These are phyloP conservation scores for Paraphoma sp. DNA, from an alignment of 2,329 filamentous ascomycete species.

Conservation along the genomic window DNA sequence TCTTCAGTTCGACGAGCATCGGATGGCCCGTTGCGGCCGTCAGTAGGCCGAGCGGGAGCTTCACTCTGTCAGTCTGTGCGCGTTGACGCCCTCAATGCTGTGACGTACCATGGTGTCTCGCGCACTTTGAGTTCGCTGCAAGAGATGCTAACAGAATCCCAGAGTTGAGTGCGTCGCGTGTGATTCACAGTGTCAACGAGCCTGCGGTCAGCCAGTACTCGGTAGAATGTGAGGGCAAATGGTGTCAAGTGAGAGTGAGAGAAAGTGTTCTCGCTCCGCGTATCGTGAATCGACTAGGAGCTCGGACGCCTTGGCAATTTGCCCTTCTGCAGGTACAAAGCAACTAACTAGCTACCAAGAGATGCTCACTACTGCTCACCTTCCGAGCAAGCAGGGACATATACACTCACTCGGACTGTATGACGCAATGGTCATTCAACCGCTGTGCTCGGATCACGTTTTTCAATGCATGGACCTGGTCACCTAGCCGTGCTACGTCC, in stretches of 20 bases:
- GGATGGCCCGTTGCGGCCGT: conserved; percentile 97
- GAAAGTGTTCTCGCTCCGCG: neutral
- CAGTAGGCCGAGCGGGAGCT: conserved; percentile 78
- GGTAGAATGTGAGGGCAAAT: neutral
- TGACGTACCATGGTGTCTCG: conserved; percentile 34
- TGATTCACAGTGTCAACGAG: too few species aligned
- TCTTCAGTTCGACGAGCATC: conserved; percentile 97
- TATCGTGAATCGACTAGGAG: neutral
- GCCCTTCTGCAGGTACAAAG: neutral
- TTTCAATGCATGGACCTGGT: too few species aligned
- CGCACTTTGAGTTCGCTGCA: neutral
- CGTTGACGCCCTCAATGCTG: conserved; percentile 1
- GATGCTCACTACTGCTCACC: too few species aligned
- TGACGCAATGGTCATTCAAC: too few species aligned
- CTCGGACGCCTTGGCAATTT: neutral
- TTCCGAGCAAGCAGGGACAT: too few species aligned
- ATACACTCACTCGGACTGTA: too few species aligned
- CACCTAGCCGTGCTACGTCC: too few species aligned
- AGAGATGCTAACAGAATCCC: too few species aligned
- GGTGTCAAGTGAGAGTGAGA: neutral
- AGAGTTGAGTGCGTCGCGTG: too few species aligned
- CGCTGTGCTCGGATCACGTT: too few species aligned
- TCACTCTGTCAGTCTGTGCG: conserved; percentile 5
- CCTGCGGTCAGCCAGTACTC: too few species aligned
- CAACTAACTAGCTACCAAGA: neutral